These are phyloP conservation scores for Trypanosoma mega DNA, from an alignment of 208 protist genomes.

Conservation along the genomic window DNA sequence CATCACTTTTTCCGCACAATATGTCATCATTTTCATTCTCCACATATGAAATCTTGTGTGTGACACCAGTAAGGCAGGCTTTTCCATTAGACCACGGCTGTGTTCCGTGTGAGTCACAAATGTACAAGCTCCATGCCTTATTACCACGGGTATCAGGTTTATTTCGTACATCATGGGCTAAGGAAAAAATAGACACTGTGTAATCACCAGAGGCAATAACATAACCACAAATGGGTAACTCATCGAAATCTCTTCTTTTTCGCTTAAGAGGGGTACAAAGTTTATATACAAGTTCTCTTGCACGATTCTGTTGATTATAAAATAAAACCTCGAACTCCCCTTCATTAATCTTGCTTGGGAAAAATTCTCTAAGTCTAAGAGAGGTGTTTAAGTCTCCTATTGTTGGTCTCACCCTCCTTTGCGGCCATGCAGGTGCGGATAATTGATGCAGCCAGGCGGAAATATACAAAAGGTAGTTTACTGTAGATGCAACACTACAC, in stretches of 20 bases:
- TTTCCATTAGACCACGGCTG: slow-evolving; percentile 84
- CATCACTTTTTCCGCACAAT: slow-evolving; percentile 43
- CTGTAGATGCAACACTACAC: slow-evolving; percentile 60
- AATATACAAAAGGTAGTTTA: slow-evolving; percentile 89
- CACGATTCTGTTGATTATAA: slow-evolving; percentile 66
- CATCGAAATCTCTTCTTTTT: slow-evolving; percentile 2
- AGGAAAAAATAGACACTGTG: slow-evolving; percentile 79
- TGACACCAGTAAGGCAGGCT: slow-evolving; percentile 67
- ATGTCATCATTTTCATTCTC: not conserved
- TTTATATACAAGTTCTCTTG: slow-evolving; percentile 45
- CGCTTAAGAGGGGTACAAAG: slow-evolving; percentile 43
- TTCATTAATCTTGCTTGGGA: slow-evolving; percentile 60
- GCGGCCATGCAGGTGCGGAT: slow-evolving; percentile 67
- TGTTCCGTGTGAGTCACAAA: slow-evolving; percentile 87
- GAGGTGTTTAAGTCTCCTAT: slow-evolving; percentile 77
- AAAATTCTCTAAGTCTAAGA: slow-evolving; percentile 72
- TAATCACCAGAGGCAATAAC: slow-evolving; percentile 90
- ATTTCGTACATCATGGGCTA: slow-evolving; percentile 49
- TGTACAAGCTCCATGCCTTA: slow-evolving; percentile 78
- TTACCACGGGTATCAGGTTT: slow-evolving; percentile 28
- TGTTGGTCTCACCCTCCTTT: slow-evolving; percentile 62
- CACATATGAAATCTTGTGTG: slow-evolving; percentile 32
- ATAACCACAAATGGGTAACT: slow-evolving; percentile 68
- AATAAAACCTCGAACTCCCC: slow-evolving; percentile 83
- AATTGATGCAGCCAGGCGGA: slow-evolving; percentile 88